Conservation (phyloP, 345 rosid species). For the Eucalyptus regnans region DNA sequence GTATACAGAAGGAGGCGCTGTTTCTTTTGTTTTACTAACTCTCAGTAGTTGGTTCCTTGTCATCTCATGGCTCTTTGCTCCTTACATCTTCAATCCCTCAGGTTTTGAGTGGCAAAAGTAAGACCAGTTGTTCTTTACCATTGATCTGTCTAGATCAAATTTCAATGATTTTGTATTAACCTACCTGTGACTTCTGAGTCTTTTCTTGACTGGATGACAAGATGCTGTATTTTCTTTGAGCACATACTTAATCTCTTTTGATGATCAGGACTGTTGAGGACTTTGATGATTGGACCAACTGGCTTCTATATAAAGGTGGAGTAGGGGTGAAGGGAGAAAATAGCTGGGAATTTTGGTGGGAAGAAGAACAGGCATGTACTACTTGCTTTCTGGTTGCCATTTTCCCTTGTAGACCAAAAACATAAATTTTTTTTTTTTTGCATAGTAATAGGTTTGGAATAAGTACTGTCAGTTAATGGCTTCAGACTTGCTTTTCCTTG, state of each 20-base stretch:
- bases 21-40: constrained; percentile 66
- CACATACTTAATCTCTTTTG: background rate
- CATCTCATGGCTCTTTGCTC: constrained; percentile 96
- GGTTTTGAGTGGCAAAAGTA: constrained; percentile 99
- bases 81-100: constrained; percentile 97
- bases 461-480: background rate
- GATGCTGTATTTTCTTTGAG: background rate
- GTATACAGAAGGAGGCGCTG: constrained; percentile 60
- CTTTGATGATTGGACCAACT: constrained; percentile 93
- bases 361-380: constrained; percentile 78
- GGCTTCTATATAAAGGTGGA: constrained; percentile 99
- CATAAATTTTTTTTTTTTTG: background rate
- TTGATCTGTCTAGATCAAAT: background rate
- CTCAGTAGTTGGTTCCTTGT: constrained; percentile 98
- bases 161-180: background rate
- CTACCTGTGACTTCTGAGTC: background rate
- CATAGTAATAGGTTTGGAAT: background rate
- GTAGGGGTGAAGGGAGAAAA: constrained; percentile 96
- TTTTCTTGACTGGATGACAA: background rate
- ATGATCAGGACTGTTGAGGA: constrained; percentile 86
- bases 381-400: background rate
- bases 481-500: background rate
- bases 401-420: background rate
- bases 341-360: constrained; percentile 99
- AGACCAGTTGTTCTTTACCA: constrained; percentile 1